These are phyloP conservation scores for Camellia japonica DNA, from an alignment of 148 eudicot species.

Conservation along the genomic window DNA sequence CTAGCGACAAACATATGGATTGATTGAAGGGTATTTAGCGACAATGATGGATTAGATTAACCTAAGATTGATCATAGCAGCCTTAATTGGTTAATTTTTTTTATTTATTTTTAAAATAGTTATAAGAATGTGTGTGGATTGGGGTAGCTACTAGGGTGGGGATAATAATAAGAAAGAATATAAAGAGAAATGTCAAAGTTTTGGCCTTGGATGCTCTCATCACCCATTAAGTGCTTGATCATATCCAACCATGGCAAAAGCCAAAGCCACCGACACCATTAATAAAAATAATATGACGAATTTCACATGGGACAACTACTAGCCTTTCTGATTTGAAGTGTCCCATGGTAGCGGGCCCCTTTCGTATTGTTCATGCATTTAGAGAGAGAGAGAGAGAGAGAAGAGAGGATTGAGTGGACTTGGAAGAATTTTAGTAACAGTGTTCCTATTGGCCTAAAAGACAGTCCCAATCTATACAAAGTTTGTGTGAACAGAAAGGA, in stretches of 20 bases:
- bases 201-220: slow-evolving; percentile 10
- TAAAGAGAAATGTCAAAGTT: neutral
- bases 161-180: neutral
- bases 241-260: slow-evolving; percentile 12
- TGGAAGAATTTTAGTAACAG: too few species aligned
- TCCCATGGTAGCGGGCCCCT: neutral
- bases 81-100: too few species aligned
- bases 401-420: neutral
- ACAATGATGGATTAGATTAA: neutral
- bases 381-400: slow-evolving; percentile 12
- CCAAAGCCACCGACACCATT: slow-evolving; percentile 17
- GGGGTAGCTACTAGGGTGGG: neutral
- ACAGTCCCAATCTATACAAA: too few species aligned
- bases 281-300: neutral
- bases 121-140: neutral
- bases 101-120: too few species aligned
- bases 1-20: too few species aligned
- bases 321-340: slow-evolving; percentile 1
- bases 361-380: neutral
- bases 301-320: neutral
- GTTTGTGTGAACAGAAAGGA: too few species aligned
- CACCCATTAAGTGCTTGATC: neutral
- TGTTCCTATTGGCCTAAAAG: too few species aligned
- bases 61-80: neutral
- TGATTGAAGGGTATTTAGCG: neutral